Evolutionary conservation across 2,329 filamentous ascomycete genomes (phyloP), one percentile per base, ranked within the genome.

Genomic region (Nemania serpens): DNA sequence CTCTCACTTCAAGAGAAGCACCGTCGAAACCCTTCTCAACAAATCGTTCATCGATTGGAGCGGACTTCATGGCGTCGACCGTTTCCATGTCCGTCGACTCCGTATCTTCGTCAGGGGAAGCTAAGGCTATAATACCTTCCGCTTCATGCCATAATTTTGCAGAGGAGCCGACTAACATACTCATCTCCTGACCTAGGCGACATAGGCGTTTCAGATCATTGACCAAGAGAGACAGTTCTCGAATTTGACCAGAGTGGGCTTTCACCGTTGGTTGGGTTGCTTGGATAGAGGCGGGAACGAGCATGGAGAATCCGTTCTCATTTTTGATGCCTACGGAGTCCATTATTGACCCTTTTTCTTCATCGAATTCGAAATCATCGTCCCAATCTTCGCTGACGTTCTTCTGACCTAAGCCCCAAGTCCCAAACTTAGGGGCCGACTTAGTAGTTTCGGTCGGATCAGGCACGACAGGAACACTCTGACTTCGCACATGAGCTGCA

Each of bases 321-420:
- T 74, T 69, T 75, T 53, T 76, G 7, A 29, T 48, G 45, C 57
- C 77, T 42, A 74, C 75, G 3, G 73, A 74, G 25, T 74, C 73
- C 29, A 72, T 74, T 36, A 75, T 75, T 39, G 74, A 73, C n/a
- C 75, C 74, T 4, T 63, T 73, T 34, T 81, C 73, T 29, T 76
- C 74, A 37, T 74, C 83, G 71, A 94, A 93, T 62, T 94, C 90
- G 68, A 96, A 95, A 73, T 96, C 91, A 65, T 93, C 90, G 68
- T 94, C 91, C 91, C 91, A 96, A 70, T 95, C 91, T 73, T 96
- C 91, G 63, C 89, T 93, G 11, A 88, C 88, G 15, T 86, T 89
- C 74, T 93, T 93, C 64, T 86, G 88, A n/a, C 89, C 87, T 43
- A 92, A 78, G 2, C 90, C 90, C 91, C 91, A 94, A 1, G 91